Evolutionary conservation across 768 basidiomycete genomes (phyloP).

Genomic region (Amanita jacksonii): DNA sequence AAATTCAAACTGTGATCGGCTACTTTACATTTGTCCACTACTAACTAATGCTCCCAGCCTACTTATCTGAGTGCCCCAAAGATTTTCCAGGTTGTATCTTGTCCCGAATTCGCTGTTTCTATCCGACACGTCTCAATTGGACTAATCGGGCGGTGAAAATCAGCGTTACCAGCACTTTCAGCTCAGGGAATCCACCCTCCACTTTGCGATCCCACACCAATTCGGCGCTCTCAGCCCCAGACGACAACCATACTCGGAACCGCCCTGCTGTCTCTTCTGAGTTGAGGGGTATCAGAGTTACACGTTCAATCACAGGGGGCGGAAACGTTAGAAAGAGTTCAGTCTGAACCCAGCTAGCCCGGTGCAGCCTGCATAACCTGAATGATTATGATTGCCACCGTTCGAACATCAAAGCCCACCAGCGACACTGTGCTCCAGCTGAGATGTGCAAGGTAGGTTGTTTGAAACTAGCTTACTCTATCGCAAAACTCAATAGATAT

Average conservation of each 20-base stretch:
- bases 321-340: slow-evolving; percentile 90
- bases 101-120: slow-evolving; percentile 91
- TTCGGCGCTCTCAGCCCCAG: slow-evolving; percentile 25
- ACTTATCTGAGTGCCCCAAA: slow-evolving; percentile 83
- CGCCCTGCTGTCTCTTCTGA: slow-evolving; percentile 79
- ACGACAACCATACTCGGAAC: slow-evolving; percentile 81
- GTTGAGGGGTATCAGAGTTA: slow-evolving; percentile 68
- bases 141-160: slow-evolving; percentile 16
- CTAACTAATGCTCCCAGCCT: slow-evolving; percentile 12
- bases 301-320: slow-evolving; percentile 55
- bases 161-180: slow-evolving; percentile 59
- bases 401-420: slow-evolving; percentile 39
- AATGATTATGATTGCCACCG: background rate
- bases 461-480: slow-evolving; percentile 43
- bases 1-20: slow-evolving; percentile 1
- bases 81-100: slow-evolving; percentile 69
- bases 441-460: background rate
- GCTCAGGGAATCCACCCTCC: slow-evolving; percentile 88
- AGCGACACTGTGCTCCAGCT: slow-evolving; percentile 52
- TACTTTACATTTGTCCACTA: background rate
- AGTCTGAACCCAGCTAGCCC: slow-evolving; percentile 90
- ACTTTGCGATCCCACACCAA: slow-evolving; percentile 87
- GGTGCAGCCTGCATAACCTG: slow-evolving; percentile 58
- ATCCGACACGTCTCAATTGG: slow-evolving; percentile 8
- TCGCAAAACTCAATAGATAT: slow-evolving; percentile 92